Evolutionary conservation across 331 rosid genomes (phyloP).

Genomic region (Telfairia occidentalis): DNA sequence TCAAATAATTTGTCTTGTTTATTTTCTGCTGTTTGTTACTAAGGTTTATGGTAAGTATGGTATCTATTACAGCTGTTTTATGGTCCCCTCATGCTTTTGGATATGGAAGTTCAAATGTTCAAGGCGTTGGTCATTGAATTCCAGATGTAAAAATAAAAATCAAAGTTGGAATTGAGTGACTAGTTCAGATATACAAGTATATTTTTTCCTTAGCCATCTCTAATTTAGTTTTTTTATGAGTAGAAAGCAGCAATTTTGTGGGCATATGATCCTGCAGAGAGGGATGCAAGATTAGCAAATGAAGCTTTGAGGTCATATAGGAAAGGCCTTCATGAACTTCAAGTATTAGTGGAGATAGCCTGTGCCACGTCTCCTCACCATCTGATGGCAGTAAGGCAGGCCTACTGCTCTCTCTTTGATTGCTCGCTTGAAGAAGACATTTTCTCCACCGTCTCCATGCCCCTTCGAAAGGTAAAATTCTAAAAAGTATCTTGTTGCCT

Average conservation of each 20-base stretch:
- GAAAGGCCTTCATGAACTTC: slow-evolving; percentile 35
- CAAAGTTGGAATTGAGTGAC: neutral
- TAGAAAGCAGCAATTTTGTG: slow-evolving; percentile 70
- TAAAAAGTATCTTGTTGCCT: neutral
- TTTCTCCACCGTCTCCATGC: slow-evolving; percentile 32
- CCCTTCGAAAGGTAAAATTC: slow-evolving; percentile 53
- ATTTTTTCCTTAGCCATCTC: neutral
- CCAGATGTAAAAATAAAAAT: neutral
- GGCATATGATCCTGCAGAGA: slow-evolving; percentile 65
- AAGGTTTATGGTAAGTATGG: neutral
- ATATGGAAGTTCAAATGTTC: neutral
- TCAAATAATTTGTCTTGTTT: neutral
- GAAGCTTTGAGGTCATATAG: slow-evolving; percentile 35
- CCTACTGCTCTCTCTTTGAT: slow-evolving; percentile 53
- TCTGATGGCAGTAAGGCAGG: slow-evolving; percentile 69
- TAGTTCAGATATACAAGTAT: neutral
- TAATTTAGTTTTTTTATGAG: slow-evolving; percentile 7
- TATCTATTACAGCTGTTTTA: neutral
- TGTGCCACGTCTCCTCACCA: slow-evolving; percentile 80
- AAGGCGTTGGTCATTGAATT: neutral
- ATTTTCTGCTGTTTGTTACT: neutral
- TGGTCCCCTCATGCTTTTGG: neutral
- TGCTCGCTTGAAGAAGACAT: slow-evolving; percentile 87
- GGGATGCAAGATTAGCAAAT: slow-evolving; percentile 65
- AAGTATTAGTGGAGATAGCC: slow-evolving; percentile 69